Base-by-base conservation (phyloP, 169 alveolate genomes). In the Pseudocohnilembus persalinus region DNA sequence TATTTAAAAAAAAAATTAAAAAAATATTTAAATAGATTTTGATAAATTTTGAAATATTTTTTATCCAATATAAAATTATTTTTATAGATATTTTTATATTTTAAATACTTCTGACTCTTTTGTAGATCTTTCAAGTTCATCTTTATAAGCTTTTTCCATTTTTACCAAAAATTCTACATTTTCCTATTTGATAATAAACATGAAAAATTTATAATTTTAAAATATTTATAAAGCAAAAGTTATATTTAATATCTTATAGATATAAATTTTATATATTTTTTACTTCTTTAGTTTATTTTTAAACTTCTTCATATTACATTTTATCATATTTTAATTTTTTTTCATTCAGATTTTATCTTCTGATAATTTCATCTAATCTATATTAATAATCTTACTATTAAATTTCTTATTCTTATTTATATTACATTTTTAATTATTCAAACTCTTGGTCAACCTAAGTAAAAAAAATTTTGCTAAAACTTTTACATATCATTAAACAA, bases 91-190 rank as follows among this genome's bases (percentile, higher is more conserved):
- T n/a, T n/a, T n/a, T n/a, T n/a, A n/a, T n/a, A n/a, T n/a, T n/a
- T n/a, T n/a, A 49, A 49, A 20, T 49, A 49, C 68, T 20, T 49
- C 68, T 11, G 87, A 32, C 79, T 77, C 32, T 78, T 80, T 28
- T 86, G 31, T 27, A 86, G 35, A 29, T 80, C 83, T 31, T 86
- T 77, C 65, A 64, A 76, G n/a, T 74, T 86, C 24, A 63, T 74
- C 1, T 75, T 64, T 75, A 79, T 68, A 4, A 80, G 65, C 30
- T 86, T 75, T 64, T 81, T 86, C 68, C 35, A 68, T 76, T 81
- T 76, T 64, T 28, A 34, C 32, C 30, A 86, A 34, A 28, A 80
- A 76, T 27, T 63, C 68, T 75, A 74, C 82, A 75, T 78, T 68
- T 76, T 86, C 90, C 82, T 86, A 49, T 27, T 32, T 34, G 35